Evolutionary conservation across 2,329 filamentous ascomycete genomes (phyloP).

Genomic region (Salinomyces thailandicus): DNA sequence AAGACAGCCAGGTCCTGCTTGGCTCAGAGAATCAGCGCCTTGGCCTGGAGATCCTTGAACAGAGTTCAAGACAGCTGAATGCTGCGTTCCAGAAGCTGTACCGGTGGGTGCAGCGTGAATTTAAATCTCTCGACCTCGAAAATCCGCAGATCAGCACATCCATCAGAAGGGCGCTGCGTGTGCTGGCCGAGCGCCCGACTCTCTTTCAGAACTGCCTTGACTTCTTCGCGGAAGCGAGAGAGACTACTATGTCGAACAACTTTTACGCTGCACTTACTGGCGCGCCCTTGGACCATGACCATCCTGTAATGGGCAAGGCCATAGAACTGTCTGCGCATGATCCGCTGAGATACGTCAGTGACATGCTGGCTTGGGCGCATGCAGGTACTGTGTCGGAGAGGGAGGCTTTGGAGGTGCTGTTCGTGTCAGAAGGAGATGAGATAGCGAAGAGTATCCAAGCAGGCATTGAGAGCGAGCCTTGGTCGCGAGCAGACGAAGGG

Average conservation of each 20-base stretch:
- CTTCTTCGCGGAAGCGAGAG: slow-evolving; percentile 81
- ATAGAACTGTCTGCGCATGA: slow-evolving; percentile 94
- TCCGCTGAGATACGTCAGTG: slow-evolving; percentile 78
- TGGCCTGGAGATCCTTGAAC: slow-evolving; percentile 83
- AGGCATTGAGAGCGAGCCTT: slow-evolving; percentile 72
- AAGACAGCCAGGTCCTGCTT: slow-evolving; percentile 79
- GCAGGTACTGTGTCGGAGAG: slow-evolving; percentile 88
- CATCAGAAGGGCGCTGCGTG: slow-evolving; percentile 71
- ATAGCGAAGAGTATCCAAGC: slow-evolving; percentile 72
- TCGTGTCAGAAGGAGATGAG: slow-evolving; percentile 81
- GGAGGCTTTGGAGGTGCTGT: slow-evolving; percentile 83
- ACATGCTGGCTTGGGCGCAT: slow-evolving; percentile 97
- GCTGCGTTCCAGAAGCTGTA: slow-evolving; percentile 91
- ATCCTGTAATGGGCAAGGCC: slow-evolving; percentile 53
- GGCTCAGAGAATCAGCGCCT: slow-evolving; percentile 83
- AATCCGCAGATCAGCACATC: slow-evolving; percentile 83
- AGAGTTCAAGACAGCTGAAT: slow-evolving; percentile 77
- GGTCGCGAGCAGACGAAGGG: slow-evolving; percentile 52
- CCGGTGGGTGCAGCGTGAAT: slow-evolving; percentile 87
- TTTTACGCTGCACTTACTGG: slow-evolving; percentile 86
- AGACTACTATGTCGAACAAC: slow-evolving; percentile 74
- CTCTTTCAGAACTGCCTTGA: slow-evolving; percentile 91
- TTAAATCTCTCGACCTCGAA: slow-evolving; percentile 84
- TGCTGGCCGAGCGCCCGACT: slow-evolving; percentile 78
- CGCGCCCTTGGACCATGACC: slow-evolving; percentile 47